A percentile compares a stretch with the other conserved stretches of the same genome.
phyloP scores from a whole-genome alignment of 768 basidiomycete genomes.

The Serendipita sp. region DNA sequence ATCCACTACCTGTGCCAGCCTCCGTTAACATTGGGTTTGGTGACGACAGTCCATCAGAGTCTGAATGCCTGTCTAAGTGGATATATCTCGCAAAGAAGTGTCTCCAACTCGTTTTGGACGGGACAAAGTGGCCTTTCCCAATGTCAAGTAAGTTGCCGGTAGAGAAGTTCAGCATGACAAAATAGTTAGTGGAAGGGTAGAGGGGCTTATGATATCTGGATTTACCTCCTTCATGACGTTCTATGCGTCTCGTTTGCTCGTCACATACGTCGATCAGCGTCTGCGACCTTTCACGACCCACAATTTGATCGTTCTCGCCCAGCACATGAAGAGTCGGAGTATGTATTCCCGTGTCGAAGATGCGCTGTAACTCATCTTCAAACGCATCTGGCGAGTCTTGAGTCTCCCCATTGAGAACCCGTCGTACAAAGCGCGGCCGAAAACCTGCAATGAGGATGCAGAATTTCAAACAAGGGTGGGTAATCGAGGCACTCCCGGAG shows the following conservation, averaged over 20 bases:
- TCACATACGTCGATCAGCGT: slow-evolving; percentile 37
- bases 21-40: neutral
- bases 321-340: slow-evolving; percentile 69
- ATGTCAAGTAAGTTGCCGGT: no score
- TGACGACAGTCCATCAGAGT: neutral
- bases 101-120: slow-evolving; percentile 61
- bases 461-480: slow-evolving; percentile 27
- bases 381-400: slow-evolving; percentile 23
- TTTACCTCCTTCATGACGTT: slow-evolving; percentile 68
- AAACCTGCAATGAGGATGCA: slow-evolving; percentile 69
- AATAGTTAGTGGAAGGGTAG: no score
- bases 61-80: neutral
- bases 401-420: neutral
- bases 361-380: slow-evolving; percentile 20
- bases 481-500: slow-evolving; percentile 29
- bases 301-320: slow-evolving; percentile 63
- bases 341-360: slow-evolving; percentile 29
- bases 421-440: slow-evolving; percentile 19
- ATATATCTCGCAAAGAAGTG: slow-evolving; percentile 37
- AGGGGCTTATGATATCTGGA: slow-evolving; percentile 7
- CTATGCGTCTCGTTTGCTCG: slow-evolving; percentile 37
- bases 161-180: no score
- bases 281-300: slow-evolving; percentile 51
- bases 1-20: neutral
- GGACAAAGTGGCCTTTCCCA: slow-evolving; percentile 72